These are phyloP conservation scores for Populus simonii DNA, from an alignment of 345 rosid species.

Conservation along the genomic window DNA sequence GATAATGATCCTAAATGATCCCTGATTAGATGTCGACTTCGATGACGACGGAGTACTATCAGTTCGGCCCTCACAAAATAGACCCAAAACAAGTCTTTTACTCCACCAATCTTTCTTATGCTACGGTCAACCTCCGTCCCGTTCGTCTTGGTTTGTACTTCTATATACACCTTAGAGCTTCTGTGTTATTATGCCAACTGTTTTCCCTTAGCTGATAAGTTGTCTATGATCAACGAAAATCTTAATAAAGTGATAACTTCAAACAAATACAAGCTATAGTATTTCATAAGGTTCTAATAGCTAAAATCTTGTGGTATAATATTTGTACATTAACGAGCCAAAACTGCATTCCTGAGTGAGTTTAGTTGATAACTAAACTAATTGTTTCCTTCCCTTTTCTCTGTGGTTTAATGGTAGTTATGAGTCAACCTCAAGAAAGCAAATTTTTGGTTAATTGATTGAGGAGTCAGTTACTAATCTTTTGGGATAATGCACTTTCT, in stretches of 20 bases:
- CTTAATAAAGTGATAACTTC: background rate
- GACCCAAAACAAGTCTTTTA: constrained; percentile 75
- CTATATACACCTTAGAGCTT: background rate
- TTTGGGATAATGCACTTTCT: background rate
- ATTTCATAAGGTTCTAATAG: background rate
- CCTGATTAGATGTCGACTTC: constrained; percentile 1
- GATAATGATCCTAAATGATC: background rate
- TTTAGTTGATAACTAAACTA: background rate
- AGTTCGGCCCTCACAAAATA: constrained; percentile 71
- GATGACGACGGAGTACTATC: constrained; percentile 41
- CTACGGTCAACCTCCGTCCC: constrained; percentile 89
- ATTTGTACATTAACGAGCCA: background rate
- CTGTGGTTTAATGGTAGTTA: background rate
- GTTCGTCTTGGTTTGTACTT: constrained; percentile 60
- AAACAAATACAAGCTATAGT: background rate
- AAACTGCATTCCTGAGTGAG: background rate
- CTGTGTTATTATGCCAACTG: too few species aligned
- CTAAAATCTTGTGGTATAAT: background rate
- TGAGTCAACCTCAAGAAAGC: background rate
- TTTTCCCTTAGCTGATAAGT: background rate
- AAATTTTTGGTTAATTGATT: background rate
- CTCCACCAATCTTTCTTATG: constrained; percentile 63
- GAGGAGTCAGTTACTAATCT: background rate
- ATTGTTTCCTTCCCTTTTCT: background rate
- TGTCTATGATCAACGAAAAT: background rate